Base-by-base conservation (phyloP, 2,329 filamentous ascomycete genomes). In the Calonectria naviculata region DNA sequence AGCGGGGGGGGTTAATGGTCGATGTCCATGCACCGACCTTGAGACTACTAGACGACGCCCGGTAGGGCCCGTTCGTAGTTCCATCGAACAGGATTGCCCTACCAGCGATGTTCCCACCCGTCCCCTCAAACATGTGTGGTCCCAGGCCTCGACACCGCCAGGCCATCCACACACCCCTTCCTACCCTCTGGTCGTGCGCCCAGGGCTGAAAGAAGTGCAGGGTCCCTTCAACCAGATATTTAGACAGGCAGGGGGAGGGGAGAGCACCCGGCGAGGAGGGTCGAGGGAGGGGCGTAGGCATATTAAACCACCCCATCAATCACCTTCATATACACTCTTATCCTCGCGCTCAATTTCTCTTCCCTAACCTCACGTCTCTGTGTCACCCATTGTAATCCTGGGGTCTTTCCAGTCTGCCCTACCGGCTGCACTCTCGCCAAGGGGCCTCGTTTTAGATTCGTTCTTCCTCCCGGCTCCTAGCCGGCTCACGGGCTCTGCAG, bases 401-500 rank as follows among this genome's bases (percentile, higher is more conserved):
- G 41, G 29, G 29, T 13, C 31, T 34, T n/a, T 34, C 52, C 42
- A 26, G 29, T 73, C 71, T 75, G 76, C 75, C 77, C 77, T 79
- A 75, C 72, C 72, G 56, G 72, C 65, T 47, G 28, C 44, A 61
- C 46, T 13, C 19, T 65, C 19, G 21, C 24, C 44, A 49, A 19
- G 41, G 13, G 47, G 66, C 73, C 58, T 65, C 56, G 44, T 56
- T 56, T 46, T 65, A 63, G 68, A 74, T 65, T 52, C 36, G 46
- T 42, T 38, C 19, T 41, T 29, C 31, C 61, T 42, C 69, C 76
- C 73, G 70, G 71, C 70, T 72, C 71, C 67, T 68, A 69, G 75
- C 73, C 76, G 75, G 76, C 67, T 71, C 71, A 38, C 74, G 70
- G 68, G 46, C 68, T 52, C 31, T 66, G 64, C 66, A 71, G 70